These are phyloP conservation scores for Telopea speciosissima DNA, from an alignment of 177 flowering plant species.

Conservation along the genomic window DNA sequence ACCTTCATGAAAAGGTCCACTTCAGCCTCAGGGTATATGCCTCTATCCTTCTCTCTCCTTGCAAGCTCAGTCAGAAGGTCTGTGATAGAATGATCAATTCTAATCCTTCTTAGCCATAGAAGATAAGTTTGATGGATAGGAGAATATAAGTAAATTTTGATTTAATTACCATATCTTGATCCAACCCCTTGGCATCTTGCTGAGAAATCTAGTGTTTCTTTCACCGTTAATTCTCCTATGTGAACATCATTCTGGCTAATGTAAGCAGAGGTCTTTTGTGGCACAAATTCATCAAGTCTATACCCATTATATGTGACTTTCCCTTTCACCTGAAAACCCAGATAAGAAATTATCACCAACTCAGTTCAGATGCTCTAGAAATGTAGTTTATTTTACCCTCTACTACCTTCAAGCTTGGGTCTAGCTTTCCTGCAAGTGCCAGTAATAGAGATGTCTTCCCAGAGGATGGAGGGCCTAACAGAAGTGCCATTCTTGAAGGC, in stretches of 20 bases:
- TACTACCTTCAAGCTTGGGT: conserved; percentile 57
- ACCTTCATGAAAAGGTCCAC: conserved; percentile 96
- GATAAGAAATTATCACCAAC: neutral
- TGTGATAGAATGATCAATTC: conserved; percentile 13
- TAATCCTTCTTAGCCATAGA: neutral
- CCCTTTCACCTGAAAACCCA: conserved; percentile 49
- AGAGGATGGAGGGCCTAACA: conserved; percentile 90
- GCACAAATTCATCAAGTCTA: conserved; percentile 63
- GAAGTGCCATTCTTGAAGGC: conserved; percentile 77
- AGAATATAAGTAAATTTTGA: neutral
- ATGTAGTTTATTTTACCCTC: too few relatives aligned
- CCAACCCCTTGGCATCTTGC: conserved; percentile 95
- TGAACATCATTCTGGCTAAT: conserved; percentile 95
- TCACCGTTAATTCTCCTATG: conserved; percentile 81
- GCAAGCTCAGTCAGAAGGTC: conserved; percentile 73
- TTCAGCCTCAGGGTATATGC: conserved; percentile 82
- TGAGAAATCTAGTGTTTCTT: conserved; percentile 90
- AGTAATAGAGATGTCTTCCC: conserved; percentile 86
- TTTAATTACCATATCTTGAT: conserved; percentile 62
- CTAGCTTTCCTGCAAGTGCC: conserved; percentile 84
- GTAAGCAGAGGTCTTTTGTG: conserved; percentile 80
- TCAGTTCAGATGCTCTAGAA: neutral
- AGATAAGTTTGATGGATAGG: neutral
- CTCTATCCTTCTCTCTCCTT: conserved; percentile 73
- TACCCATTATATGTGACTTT: conserved; percentile 78